Evolutionary conservation across 2,329 filamentous ascomycete genomes (phyloP), one percentile per base, ranked within the genome.

Genomic region (Ophiostoma pallidulum): DNA sequence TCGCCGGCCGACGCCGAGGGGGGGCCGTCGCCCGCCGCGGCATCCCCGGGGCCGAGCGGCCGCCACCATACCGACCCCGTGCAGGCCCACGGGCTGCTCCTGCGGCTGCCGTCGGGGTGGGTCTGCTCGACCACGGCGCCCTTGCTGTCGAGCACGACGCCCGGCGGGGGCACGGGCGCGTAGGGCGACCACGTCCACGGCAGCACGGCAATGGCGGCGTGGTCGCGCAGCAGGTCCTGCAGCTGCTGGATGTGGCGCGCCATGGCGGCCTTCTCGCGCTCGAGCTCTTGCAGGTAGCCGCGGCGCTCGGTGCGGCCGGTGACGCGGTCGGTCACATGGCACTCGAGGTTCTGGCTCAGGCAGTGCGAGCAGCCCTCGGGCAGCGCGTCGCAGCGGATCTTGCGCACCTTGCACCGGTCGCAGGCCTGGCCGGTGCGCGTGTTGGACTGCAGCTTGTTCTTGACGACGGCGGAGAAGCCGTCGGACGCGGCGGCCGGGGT

Each of bases 381-480:
- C 35, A 84, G 72, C 46, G 81, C 83, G 68, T 94, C 88, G 71
- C 88, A 94, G 60, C 86, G 80, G 58, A 94, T 94, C 67, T 94
- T 94, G 56, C 88, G 80, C 64, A 86, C 84, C 75, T 91, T 92
- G 74, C 88, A 94, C 48, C 88, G 75, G 66, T 94, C 87, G 72
- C 87, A 94, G 28, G 87, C 87, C 67, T 94, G 87, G 9, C 87
- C 87, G 0, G 87, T 94, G 49, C 75, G 69, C 18, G 73, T 75
- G 53, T 76, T 76, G 4, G 72, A 71, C 53, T 73, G 70, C 38
- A 78, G 62, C 47, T 74, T 71, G 58, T 64, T 74, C 65, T 77
- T 77, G 54, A 78, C 73, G 28, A 74, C 71, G 48, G 64, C 70
- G 4, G 74, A 78, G 53, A 77, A 78, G 54, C 76, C 72, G 42